Percentiles rank a stretch among this genome's conserved stretches.
These are phyloP conservation scores for Papiliotrema terrestris DNA, from an alignment of 1,284 basidiomycete genomes.

Conservation along the genomic window DNA sequence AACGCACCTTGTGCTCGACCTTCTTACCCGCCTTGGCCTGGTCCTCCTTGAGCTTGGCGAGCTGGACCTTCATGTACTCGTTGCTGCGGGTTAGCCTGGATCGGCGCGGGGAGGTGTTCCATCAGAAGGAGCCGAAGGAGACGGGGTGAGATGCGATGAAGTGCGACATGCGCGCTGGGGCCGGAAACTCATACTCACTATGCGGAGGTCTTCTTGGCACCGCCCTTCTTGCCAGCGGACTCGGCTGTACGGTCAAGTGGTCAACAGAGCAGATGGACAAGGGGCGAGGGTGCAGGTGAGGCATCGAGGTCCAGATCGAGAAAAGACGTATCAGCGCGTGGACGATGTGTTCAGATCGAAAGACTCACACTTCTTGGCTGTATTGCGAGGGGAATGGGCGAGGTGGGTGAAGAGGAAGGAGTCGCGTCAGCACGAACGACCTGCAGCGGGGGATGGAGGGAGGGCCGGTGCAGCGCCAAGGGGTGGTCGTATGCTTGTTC, in stretches of 20 bases:
- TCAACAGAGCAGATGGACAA: not conserved
- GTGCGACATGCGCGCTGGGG: not conserved
- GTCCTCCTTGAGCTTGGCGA: slow-evolving; percentile 48
- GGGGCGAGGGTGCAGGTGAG: not conserved
- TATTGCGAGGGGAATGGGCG: not conserved
- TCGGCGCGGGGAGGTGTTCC: not conserved
- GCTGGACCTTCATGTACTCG: slow-evolving; percentile 48
- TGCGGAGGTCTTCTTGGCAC: slow-evolving; percentile 34
- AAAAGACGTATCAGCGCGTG: slow-evolving; percentile 2
- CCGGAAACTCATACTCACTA: slow-evolving; percentile 31
- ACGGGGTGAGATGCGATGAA: not conserved
- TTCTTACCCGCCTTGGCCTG: slow-evolving; percentile 44
- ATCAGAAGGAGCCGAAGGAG: not conserved
- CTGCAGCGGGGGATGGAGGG: not conserved
- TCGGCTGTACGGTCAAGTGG: slow-evolving; percentile 12
- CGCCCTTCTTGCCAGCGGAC: slow-evolving; percentile 19
- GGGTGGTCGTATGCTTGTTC: not conserved
- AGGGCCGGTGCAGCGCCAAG: not conserved
- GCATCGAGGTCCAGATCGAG: not conserved
- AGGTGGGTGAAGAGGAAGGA: slow-evolving; percentile 3
- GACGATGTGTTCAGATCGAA: not conserved
- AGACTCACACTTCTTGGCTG: slow-evolving; percentile 40
- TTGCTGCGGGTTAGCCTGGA: slow-evolving; percentile 28
- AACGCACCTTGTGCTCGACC: slow-evolving; percentile 41
- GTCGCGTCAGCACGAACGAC: slow-evolving; percentile 6